A percentile compares a stretch with the other conserved stretches of the same genome.
Conservation (phyloP, 2,329 filamentous ascomycete species). For the Claviceps africana region DNA sequence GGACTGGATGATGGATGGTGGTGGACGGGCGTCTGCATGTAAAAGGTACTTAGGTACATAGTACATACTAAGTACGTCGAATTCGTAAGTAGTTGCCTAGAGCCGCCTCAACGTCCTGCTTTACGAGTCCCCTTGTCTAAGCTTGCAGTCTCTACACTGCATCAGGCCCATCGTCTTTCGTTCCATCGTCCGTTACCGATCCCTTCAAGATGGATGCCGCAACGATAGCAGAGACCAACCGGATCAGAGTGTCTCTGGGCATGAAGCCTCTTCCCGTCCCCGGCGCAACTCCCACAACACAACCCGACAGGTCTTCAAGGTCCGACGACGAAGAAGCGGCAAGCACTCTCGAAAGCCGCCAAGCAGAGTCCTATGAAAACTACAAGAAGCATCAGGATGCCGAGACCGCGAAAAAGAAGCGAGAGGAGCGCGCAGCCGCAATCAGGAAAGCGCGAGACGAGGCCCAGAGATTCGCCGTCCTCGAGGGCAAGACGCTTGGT, state of each 20-base stretch:
- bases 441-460: conserved; percentile 79
- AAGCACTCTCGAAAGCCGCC: conserved; percentile 72
- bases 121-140: neutral
- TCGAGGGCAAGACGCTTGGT: conserved; percentile 74
- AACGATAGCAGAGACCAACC: conserved; percentile 86
- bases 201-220: conserved; percentile 45
- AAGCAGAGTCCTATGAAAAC: conserved; percentile 61
- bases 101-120: neutral
- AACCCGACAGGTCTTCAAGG: conserved; percentile 31
- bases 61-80: too few species aligned
- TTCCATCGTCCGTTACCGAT: too few species aligned
- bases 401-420: conserved; percentile 62
- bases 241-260: conserved; percentile 76
- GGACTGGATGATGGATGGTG: neutral
- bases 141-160: neutral
- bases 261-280: conserved; percentile 81
- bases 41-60: too few species aligned
- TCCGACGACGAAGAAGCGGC: conserved; percentile 51
- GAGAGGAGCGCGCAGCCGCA: conserved; percentile 66
- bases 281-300: conserved; percentile 34
- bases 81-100: neutral
- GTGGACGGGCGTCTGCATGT: too few species aligned
- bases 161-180: too few species aligned
- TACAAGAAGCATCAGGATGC: conserved; percentile 52
- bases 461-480: conserved; percentile 57